Evolutionary conservation across 2,329 filamentous ascomycete species (phyloP).

Genomic region (Monascus ruber): DNA sequence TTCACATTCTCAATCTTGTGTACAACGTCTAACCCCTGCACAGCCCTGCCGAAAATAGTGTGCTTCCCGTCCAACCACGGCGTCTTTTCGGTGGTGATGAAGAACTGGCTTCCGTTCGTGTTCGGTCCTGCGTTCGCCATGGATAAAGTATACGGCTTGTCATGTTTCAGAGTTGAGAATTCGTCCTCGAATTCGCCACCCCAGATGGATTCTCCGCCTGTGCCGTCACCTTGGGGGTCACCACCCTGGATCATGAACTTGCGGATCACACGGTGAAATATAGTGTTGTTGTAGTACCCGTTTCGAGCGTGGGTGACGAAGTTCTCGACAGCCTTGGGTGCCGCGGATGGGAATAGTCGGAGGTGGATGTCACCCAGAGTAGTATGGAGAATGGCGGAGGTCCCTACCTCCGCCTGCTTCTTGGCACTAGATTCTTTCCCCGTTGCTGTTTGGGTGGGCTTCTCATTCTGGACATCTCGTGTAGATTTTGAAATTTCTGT

Average conservation of each 20-base stretch:
- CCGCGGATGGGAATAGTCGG: constrained; percentile 82
- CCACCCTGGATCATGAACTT: constrained; percentile 96
- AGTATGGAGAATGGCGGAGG: constrained; percentile 76
- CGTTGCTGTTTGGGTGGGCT: constrained; percentile 54
- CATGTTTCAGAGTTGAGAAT: constrained; percentile 80
- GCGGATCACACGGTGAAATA: constrained; percentile 92
- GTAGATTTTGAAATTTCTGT: constrained; percentile 69
- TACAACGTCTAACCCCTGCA: constrained; percentile 84
- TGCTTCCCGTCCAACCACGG: constrained; percentile 95
- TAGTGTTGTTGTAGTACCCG: constrained; percentile 94
- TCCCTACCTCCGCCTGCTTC: constrained; percentile 57
- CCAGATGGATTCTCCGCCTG: constrained; percentile 86
- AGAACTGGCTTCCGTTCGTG: constrained; percentile 95
- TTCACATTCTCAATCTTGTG: constrained; percentile 89
- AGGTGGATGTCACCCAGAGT: constrained; percentile 89
- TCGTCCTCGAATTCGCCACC: constrained; percentile 88
- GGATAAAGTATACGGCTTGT: constrained; percentile 90
- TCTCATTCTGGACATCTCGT: constrained; percentile 90
- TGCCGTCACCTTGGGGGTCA: constrained; percentile 78
- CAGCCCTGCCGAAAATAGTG: constrained; percentile 85
- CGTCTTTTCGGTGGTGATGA: constrained; percentile 96
- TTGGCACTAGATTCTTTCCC: constrained; percentile 44
- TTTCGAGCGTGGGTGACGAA: constrained; percentile 84
- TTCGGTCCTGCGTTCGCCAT: constrained; percentile 97
- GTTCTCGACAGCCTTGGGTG: constrained; percentile 92